Percentiles rank a stretch among this genome's conserved stretches.
Evolutionary conservation across 1,284 basidiomycete species (phyloP).

Genomic region (Cutaneotrichosporon dermatis): DNA sequence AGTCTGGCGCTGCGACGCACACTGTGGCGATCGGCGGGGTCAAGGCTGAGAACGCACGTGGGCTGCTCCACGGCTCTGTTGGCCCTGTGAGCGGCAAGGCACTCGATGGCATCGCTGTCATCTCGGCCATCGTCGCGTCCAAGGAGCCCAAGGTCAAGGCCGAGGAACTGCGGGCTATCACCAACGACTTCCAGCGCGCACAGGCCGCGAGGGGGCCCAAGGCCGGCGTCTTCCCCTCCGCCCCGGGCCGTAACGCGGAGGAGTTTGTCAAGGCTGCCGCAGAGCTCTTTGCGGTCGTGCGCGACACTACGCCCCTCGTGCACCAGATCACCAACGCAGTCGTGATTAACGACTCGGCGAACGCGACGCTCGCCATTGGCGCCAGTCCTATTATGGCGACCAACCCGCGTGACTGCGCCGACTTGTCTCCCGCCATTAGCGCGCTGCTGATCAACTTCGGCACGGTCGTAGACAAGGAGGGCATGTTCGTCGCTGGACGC

Average conservation of each 20-base stretch:
- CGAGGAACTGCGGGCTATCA: constrained; percentile 35
- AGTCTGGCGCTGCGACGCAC: constrained; percentile 58
- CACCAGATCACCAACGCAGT: constrained; percentile 93
- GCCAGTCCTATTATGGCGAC: constrained; percentile 94
- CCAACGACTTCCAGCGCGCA: constrained; percentile 34
- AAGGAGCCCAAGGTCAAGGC: constrained; percentile 61
- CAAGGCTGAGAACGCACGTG: constrained; percentile 66
- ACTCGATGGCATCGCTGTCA: constrained; percentile 81
- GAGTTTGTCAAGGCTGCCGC: constrained; percentile 48
- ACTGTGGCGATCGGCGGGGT: constrained; percentile 84
- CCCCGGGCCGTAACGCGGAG: constrained; percentile 15
- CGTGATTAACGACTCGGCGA: constrained; percentile 84
- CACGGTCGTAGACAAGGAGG: constrained; percentile 66
- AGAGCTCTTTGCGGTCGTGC: constrained; percentile 56
- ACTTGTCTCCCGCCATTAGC: constrained; percentile 65
- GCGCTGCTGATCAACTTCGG: constrained; percentile 86
- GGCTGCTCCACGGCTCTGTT: constrained; percentile 65
- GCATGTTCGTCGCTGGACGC: constrained; percentile 75
- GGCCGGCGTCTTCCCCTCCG: constrained; percentile 13
- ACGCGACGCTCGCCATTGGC: constrained; percentile 81
- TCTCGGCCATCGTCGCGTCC: constrained; percentile 80
- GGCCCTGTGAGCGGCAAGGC: constrained; percentile 55
- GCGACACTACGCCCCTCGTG: constrained; percentile 62
- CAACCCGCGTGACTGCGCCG: constrained; percentile 73
- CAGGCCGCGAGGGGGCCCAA: too few relatives aligned